Evolutionary conservation across 192 early-diverging fungal species (phyloP), one percentile per base, ranked within the genome.

Genomic region (Spizellomyces sp.): DNA sequence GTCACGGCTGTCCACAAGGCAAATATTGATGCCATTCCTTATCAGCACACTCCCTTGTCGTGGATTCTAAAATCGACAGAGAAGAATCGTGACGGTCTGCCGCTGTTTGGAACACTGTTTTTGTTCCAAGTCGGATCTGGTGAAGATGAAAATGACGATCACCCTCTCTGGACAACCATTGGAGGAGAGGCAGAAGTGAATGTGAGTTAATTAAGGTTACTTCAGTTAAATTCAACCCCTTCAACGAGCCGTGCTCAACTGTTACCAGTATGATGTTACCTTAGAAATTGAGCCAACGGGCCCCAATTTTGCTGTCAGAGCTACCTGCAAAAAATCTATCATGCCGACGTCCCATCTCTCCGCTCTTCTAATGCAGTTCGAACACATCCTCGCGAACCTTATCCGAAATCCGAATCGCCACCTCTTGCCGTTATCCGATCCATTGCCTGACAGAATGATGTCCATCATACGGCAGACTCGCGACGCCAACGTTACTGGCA

Each of bases 31-130:
- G 14, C 27, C 50, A 44, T 71, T 15, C 9, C 64, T 4, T 58
- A 59, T 48, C 71, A 74, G 8, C 71, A 74, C n/a, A 74, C 71
- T 10, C 71, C 71, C n/a, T 48, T 74, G n/a, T 44, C 60, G 12
- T 47, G 21, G 19, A 67, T 74, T 43, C 27, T 41, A 21, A 69
- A 69, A 46, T 71, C 60, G 70, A 48, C 42, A 17, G 70, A n/a
- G 15, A n/a, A 14, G n/a, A 12, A 12, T 15, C 19, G 44, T 10
- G 12, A 12, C 4, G 64, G 47, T 7, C 54, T 15, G 6, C 58
- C 57, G 17, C 27, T 71, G 9, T 71, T 71, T 44, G 61, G 64
- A 54, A 64, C 61, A 8, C 48, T 71, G 44, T 64, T 71, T 62
- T 19, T 71, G 10, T 71, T 36, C 19, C 70, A 71, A 44, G 15